Conservation (phyloP, 768 basidiomycete genomes). For the Kwoniella dendrophila region DNA sequence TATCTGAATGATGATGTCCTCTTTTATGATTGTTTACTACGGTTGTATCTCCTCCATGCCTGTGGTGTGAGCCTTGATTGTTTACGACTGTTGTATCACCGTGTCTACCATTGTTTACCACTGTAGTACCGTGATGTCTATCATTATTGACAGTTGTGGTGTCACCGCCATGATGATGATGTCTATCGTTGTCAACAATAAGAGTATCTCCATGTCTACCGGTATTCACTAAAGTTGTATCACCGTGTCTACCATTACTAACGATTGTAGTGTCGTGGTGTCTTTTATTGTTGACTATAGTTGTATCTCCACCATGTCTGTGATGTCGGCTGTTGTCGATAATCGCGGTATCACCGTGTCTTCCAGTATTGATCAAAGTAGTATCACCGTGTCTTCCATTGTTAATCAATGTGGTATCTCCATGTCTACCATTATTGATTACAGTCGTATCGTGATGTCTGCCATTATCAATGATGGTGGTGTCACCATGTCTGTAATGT, state of each 20-base stretch:
- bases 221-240: conserved; percentile 7
- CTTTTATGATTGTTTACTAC: conserved; percentile 22
- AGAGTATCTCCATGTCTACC: conserved; percentile 10
- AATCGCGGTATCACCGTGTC: conserved; percentile 9
- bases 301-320: conserved; percentile 7
- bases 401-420: conserved; percentile 8
- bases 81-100: conserved; percentile 11
- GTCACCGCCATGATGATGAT: conserved; percentile 6
- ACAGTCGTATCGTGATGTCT: conserved; percentile 7
- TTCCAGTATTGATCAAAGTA: too few species aligned
- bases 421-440: conserved; percentile 9
- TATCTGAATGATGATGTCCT: conserved; percentile 19
- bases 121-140: conserved; percentile 9
- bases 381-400: conserved; percentile 17
- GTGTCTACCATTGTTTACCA: conserved; percentile 16
- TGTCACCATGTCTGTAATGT: conserved; percentile 16
- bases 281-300: neutral
- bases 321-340: conserved; percentile 14
- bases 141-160: conserved; percentile 18
- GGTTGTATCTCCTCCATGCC: conserved; percentile 14
- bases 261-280: conserved; percentile 17
- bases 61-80: neutral
- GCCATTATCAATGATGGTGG: conserved; percentile 11
- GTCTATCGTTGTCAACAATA: conserved; percentile 17
- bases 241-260: conserved; percentile 5